phyloP scores from a whole-genome alignment of 2,329 filamentous ascomycete genomes.

The Leptographium wingfieldii region DNA sequence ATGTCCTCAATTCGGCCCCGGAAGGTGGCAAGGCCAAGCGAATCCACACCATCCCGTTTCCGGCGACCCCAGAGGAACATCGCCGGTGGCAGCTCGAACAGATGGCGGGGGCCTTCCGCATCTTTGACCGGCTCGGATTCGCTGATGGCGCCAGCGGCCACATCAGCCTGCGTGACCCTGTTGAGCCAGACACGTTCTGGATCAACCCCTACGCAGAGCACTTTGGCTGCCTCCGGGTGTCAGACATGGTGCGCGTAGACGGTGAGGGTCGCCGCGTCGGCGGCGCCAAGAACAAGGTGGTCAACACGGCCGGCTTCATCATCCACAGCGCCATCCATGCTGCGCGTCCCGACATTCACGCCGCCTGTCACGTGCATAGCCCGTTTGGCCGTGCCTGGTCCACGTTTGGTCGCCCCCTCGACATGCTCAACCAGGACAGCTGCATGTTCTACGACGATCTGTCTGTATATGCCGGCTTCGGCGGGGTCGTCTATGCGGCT shows the following conservation, averaged over 20 bases:
- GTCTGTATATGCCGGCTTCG: conserved; percentile 43
- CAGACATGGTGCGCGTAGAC: conserved; percentile 50
- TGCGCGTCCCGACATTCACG: conserved; percentile 51
- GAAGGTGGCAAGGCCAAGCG: conserved; percentile 13
- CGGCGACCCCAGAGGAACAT: background rate
- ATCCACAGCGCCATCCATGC: conserved; percentile 57
- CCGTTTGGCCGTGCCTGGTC: conserved; percentile 54
- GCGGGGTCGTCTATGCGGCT: conserved; percentile 42
- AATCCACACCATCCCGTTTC: background rate
- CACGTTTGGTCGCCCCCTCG: conserved; percentile 47
- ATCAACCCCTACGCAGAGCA: too few species aligned
- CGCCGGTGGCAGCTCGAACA: conserved; percentile 22
- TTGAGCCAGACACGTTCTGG: too few species aligned
- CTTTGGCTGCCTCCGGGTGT: conserved; percentile 35
- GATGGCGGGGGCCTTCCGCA: conserved; percentile 45
- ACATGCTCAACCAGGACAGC: conserved; percentile 55
- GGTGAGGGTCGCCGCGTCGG: conserved; percentile 45
- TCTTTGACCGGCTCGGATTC: conserved; percentile 47
- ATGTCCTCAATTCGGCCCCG: background rate
- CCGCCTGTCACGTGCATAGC: conserved; percentile 56
- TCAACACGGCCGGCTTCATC: conserved; percentile 56
- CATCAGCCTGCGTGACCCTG: conserved; percentile 45
- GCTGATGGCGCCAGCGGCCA: conserved; percentile 50
- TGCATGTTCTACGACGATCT: conserved; percentile 43
- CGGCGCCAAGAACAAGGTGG: conserved; percentile 35